A percentile compares a stretch with the other conserved stretches of the same genome.
phyloP scores from a whole-genome alignment of 495 filamentous ascomycete species.

The Aspergillus bertholletiae region DNA sequence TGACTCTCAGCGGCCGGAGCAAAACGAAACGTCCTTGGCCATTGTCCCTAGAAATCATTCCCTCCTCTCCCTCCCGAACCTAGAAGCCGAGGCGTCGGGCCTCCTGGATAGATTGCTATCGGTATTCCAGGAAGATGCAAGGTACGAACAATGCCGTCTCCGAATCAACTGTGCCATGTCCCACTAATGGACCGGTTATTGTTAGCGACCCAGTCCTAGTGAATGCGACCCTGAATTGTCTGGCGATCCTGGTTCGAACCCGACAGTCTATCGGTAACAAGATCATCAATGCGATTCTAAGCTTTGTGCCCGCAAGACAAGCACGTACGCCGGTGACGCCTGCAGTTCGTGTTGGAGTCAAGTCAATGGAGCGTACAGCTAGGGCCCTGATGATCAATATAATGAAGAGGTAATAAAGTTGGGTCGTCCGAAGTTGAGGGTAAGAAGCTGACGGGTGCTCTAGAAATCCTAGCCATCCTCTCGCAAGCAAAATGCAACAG shows the following conservation, averaged over 20 bases:
- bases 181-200: not conserved
- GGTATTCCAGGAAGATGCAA: slow-evolving; percentile 78
- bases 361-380: slow-evolving; percentile 91
- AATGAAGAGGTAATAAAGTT: slow-evolving; percentile 58
- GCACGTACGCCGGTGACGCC: slow-evolving; percentile 73
- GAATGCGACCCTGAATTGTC: slow-evolving; percentile 85
- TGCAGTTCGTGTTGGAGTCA: slow-evolving; percentile 73
- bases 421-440: not conserved
- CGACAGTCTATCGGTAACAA: slow-evolving; percentile 78
- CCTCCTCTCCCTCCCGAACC: slow-evolving; percentile 66
- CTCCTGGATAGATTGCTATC: slow-evolving; percentile 86
- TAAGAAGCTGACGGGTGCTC: slow-evolving; percentile 6
- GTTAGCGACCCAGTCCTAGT: slow-evolving; percentile 81
- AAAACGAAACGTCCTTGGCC: slow-evolving; percentile 81
- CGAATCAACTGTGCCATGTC: not conserved
- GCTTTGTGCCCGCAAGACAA: slow-evolving; percentile 84
- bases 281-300: slow-evolving; percentile 79
- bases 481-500: slow-evolving; percentile 70
- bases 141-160: slow-evolving; percentile 42
- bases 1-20: slow-evolving; percentile 62
- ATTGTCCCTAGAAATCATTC: slow-evolving; percentile 82
- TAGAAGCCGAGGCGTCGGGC: slow-evolving; percentile 89
- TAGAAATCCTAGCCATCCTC: slow-evolving; percentile 68
- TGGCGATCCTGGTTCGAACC: slow-evolving; percentile 74
- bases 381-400: slow-evolving; percentile 77